Base-by-base conservation (phyloP, 1,139 yeast genomes). In the Schwanniomyces etchellsii region DNA sequence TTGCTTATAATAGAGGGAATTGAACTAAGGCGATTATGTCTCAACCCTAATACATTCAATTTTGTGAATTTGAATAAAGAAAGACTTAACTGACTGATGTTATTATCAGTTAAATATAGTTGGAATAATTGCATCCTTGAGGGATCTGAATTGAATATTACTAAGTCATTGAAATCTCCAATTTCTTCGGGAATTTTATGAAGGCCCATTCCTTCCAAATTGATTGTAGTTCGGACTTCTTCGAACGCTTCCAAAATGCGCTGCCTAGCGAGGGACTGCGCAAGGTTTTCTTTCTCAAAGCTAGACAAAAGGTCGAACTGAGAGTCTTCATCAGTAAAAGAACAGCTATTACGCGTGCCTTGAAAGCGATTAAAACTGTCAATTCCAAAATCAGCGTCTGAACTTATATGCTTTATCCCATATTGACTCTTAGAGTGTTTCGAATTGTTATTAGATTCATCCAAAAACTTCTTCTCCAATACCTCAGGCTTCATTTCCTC, bases 351-450 rank as follows among this genome's bases (percentile, higher is more conserved):
- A 23, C 52, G 43, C 5, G 63, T 52, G 20, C 48, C 52, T 33
- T 50, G 55, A 43, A 60, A 67, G 16, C 74, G 45, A 36, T 67
- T 65, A 40, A 67, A 67, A 27, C 52, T 52, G 36, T 67, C 74
- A 24, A 67, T 66, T 2, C 74, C 73, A 39, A 67, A 67, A 41
- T 66, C 73, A 2, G 69, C 60, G 13, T 67, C 74, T 2, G 71
- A 64, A 30, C 69, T 65, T 23, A 15, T 22, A 16, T 16, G 12
- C 16, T 26, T 9, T n/a, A n/a, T n/a, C n/a, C n/a, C n/a, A n/a
- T n/a, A n/a, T n/a, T n/a, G n/a, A n/a, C n/a, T n/a, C n/a, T n/a
- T n/a, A n/a, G n/a, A n/a, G 13, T 23, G 7, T 14, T 23, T 13
- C 11, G 25, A 7, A 7, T 23, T 23, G 7, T 26, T 5, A 24